A percentile compares a stretch with the other conserved stretches of the same genome.
phyloP scores from a whole-genome alignment of 2,329 filamentous ascomycete genomes.

The Stenocarpella maydis region DNA sequence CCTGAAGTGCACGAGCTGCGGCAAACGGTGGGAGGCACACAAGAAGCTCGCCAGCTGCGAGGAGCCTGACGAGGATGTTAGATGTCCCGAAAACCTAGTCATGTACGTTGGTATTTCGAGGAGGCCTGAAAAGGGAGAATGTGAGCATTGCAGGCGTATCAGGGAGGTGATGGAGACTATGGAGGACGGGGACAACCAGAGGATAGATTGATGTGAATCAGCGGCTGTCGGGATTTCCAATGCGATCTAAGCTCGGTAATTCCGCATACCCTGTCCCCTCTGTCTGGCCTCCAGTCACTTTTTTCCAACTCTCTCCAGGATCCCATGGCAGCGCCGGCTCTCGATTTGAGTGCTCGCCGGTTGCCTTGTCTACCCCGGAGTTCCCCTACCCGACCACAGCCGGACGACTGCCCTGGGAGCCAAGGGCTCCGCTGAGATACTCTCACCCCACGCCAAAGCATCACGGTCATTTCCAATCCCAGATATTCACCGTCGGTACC shows the following conservation, averaged over 20 bases:
- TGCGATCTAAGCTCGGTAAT: background rate
- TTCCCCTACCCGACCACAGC: no score
- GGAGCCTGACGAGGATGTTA: slow-evolving; percentile 41
- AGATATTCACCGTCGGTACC: background rate
- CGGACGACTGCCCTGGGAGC: background rate
- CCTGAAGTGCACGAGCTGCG: slow-evolving; percentile 45
- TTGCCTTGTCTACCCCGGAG: background rate
- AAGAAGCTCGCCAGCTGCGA: slow-evolving; percentile 50
- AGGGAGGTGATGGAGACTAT: slow-evolving; percentile 43
- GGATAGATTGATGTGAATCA: background rate
- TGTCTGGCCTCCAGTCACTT: background rate
- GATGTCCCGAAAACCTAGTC: slow-evolving; percentile 47
- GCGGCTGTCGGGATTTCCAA: background rate
- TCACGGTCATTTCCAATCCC: background rate
- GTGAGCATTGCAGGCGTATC: slow-evolving; percentile 42
- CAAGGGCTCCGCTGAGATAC: background rate
- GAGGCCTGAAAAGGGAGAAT: slow-evolving; percentile 45
- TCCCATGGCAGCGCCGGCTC: background rate
- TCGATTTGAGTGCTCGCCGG: background rate
- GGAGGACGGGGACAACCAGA: slow-evolving; percentile 36
- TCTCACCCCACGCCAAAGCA: no score
- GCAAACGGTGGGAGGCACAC: slow-evolving; percentile 44
- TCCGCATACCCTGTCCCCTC: no score
- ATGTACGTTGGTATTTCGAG: slow-evolving; percentile 48
- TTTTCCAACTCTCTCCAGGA: no score